Base-by-base conservation (phyloP, 495 filamentous ascomycete species). In the Xylaria cubensis region DNA sequence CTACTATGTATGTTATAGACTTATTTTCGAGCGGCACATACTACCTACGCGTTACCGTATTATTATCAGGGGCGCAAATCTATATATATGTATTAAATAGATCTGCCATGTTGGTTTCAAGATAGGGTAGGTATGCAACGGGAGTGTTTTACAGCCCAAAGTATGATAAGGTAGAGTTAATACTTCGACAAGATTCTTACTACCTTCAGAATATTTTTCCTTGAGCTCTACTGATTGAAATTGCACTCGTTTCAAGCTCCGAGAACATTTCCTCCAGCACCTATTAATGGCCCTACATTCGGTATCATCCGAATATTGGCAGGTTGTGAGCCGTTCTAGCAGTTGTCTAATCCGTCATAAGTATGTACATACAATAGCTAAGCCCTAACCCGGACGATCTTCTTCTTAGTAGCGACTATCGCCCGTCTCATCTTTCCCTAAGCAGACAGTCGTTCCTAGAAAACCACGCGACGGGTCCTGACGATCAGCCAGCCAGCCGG, bases 381-480 rank as follows among this genome's bases (percentile, higher is more conserved):
- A 46, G 19, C n/a, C 21, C 39, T 29, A 29, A n/a, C 36, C 48
- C 34, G 21, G 44, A 44, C 15, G 41, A 44, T n/a, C 39, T 59
- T 56, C 36, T 64, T 34, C 36, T 64, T 34, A 65, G 63, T n/a
- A 50, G 42, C 5, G 63, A 50, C 6, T 34, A 65, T 65, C 63
- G 26, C 63, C 63, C 29, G 34, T 46, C 26, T 59, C 12, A 61
- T 69, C 66, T 34, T 59, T 59, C 55, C 66, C 4, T 46, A 44
- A 69, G 53, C 53, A 58, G 53, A 46, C 24, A 46, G 19, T 21
- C 67, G 19, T 19, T 34, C 42, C 67, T n/a, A 17, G 42, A 17
- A 10, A 17, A 50, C 69, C 69, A 71, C 59, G 69, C 41, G 69
- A 64, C 46, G 46, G 59, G n/a, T 26, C 41, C 68, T 58, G 68